Conservation (phyloP, 2,329 filamentous ascomycete genomes). For the Cadophora sp. region DNA sequence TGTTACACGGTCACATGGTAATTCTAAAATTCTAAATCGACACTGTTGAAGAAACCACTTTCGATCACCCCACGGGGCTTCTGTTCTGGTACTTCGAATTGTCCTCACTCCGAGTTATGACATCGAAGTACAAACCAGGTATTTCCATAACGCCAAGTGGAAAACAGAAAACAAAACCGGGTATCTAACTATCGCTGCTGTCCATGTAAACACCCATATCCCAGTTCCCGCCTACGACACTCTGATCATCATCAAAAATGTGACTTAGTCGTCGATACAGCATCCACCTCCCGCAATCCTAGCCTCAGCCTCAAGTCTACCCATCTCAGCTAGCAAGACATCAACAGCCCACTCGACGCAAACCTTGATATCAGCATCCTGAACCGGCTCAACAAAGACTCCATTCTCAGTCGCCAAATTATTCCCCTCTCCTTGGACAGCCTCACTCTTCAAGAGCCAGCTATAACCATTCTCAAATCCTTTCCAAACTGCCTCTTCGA, state of each 20-base stretch:
- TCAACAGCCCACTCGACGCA: slow-evolving; percentile 33
- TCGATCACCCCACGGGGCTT: not conserved
- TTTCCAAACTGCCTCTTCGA: slow-evolving; percentile 40
- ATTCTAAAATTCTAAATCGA: too few species aligned
- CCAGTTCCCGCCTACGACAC: not conserved
- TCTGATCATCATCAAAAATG: not conserved
- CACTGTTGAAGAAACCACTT: too few species aligned
- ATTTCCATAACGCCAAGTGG: not conserved
- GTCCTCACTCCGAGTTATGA: not conserved
- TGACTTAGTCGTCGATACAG: not conserved
- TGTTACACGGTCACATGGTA: too few species aligned
- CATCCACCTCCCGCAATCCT: not conserved
- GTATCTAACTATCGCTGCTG: not conserved
- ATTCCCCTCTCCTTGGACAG: not conserved
- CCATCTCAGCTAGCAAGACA: slow-evolving; percentile 16
- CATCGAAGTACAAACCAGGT: not conserved
- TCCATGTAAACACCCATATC: not conserved
- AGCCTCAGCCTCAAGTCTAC: not conserved
- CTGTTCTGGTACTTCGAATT: not conserved
- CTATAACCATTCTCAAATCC: slow-evolving; percentile 26
- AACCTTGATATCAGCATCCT: slow-evolving; percentile 30
- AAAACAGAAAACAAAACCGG: not conserved
- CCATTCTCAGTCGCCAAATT: not conserved
- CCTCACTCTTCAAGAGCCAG: slow-evolving; percentile 30
- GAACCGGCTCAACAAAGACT: slow-evolving; percentile 22